Evolutionary conservation across 2,329 filamentous ascomycete species (phyloP).

Genomic region (Fusarium vanettenii): DNA sequence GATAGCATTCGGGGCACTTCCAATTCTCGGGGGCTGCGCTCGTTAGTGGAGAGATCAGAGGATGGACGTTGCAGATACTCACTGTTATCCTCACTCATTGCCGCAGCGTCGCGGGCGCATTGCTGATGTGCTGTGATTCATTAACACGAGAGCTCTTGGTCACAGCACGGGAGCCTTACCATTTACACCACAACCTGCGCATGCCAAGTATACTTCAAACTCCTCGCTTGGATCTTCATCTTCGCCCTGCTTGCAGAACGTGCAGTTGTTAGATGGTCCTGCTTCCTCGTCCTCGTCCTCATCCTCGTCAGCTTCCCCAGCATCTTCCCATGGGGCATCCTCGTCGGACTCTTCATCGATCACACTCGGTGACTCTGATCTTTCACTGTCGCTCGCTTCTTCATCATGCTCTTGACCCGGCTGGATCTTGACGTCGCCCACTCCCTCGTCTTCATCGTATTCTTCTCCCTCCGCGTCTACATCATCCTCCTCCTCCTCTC

Average conservation of each 20-base stretch:
- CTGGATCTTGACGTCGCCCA: slow-evolving; percentile 67
- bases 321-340: slow-evolving; percentile 63
- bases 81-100: slow-evolving; percentile 51
- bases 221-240: slow-evolving; percentile 85
- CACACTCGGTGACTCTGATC: slow-evolving; percentile 59
- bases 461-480: slow-evolving; percentile 44
- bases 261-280: slow-evolving; percentile 60
- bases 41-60: slow-evolving; percentile 15
- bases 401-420: slow-evolving; percentile 64
- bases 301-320: slow-evolving; percentile 68
- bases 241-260: slow-evolving; percentile 86
- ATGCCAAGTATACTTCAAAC: slow-evolving; percentile 82
- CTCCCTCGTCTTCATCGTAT: slow-evolving; percentile 63
- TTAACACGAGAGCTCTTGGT: slow-evolving; percentile 49
- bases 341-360: slow-evolving; percentile 65
- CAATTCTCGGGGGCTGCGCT: slow-evolving; percentile 56
- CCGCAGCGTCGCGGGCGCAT: slow-evolving; percentile 79
- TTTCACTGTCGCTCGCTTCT: slow-evolving; percentile 60
- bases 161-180: slow-evolving; percentile 66
- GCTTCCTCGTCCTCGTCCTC: slow-evolving; percentile 61
- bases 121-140: slow-evolving; percentile 82
- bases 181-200: slow-evolving; percentile 82
- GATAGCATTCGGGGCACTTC: slow-evolving; percentile 64
- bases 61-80: slow-evolving; percentile 6
- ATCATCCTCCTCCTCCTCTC: slow-evolving; percentile 51